Evolutionary conservation across 192 early-diverging fungal genomes (phyloP).

Genomic region (Entomortierella beljakovae): DNA sequence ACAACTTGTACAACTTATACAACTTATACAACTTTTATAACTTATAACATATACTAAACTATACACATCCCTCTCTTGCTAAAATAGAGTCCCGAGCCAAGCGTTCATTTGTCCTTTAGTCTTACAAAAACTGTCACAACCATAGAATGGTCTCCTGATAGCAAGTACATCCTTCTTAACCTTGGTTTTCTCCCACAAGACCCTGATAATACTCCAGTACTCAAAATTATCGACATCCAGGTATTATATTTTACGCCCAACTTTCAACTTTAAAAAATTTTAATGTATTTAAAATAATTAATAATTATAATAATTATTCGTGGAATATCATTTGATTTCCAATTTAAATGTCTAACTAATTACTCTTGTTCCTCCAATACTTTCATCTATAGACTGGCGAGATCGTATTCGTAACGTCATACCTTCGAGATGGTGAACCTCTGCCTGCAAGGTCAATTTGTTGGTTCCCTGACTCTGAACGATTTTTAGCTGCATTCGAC

Average conservation of each 20-base stretch:
- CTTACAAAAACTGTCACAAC: constrained; percentile 5
- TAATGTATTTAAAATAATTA: too few relatives aligned
- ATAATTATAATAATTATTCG: too few relatives aligned
- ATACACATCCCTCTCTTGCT: background rate
- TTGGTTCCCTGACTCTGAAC: constrained; percentile 30
- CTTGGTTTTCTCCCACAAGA: background rate
- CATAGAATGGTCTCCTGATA: constrained; percentile 39
- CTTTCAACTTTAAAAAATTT: too few relatives aligned
- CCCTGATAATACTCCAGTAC: background rate
- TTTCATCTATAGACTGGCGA: constrained; percentile 2
- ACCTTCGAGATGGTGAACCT: background rate
- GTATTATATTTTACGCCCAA: constrained; percentile 10
- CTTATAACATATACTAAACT: background rate
- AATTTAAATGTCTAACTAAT: too few relatives aligned
- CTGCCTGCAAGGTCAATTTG: background rate
- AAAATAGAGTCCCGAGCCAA: constrained; percentile 29
- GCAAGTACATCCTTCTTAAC: constrained; percentile 15
- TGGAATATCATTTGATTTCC: too few relatives aligned
- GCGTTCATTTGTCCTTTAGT: constrained; percentile 17
- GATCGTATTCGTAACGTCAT: background rate
- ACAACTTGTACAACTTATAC: too few relatives aligned
- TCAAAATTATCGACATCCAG: constrained; percentile 14
- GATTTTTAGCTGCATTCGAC: constrained; percentile 12
- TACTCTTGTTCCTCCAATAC: background rate
- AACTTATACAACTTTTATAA: too few relatives aligned